phyloP scores from a whole-genome alignment of 768 basidiomycete species.

The Termitomyces sp. region DNA sequence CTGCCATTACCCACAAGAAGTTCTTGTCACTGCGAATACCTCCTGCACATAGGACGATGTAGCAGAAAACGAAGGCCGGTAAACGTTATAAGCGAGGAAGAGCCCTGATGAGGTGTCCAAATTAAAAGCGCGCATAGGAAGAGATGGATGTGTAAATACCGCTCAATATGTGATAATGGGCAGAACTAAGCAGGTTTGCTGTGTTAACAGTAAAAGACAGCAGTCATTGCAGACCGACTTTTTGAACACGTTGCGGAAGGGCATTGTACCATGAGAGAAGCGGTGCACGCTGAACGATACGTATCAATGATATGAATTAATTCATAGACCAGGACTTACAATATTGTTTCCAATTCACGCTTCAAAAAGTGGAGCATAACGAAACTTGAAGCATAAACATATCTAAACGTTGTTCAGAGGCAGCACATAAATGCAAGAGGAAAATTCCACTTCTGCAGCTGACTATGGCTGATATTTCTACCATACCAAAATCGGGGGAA shows the following conservation, averaged over 20 bases:
- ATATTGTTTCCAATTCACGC: slow-evolving; percentile 88
- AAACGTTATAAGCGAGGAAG: slow-evolving; percentile 73
- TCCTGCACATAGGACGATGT: slow-evolving; percentile 56
- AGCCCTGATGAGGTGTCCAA: slow-evolving; percentile 42
- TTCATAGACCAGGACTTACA: slow-evolving; percentile 41
- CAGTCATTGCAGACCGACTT: slow-evolving; percentile 54
- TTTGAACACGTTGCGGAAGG: slow-evolving; percentile 75
- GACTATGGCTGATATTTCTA: slow-evolving; percentile 62
- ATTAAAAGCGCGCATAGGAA: not conserved
- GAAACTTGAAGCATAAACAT: slow-evolving; percentile 66
- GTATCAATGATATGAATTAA: not conserved
- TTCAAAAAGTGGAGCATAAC: slow-evolving; percentile 87
- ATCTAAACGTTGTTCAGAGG: slow-evolving; percentile 27
- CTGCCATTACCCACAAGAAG: slow-evolving; percentile 64
- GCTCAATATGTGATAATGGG: slow-evolving; percentile 82
- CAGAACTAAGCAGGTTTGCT: slow-evolving; percentile 49
- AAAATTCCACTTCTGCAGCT: slow-evolving; percentile 58
- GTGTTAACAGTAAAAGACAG: not conserved
- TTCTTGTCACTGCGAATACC: slow-evolving; percentile 58
- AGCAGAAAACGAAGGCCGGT: slow-evolving; percentile 73
- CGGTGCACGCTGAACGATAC: slow-evolving; percentile 66
- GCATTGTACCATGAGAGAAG: slow-evolving; percentile 96
- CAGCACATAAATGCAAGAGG: not conserved
- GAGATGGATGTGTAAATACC: slow-evolving; percentile 29
- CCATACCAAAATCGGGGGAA: slow-evolving; percentile 71